These are phyloP conservation scores for Mycena polygramma DNA, from an alignment of 768 basidiomycete genomes.

Conservation along the genomic window DNA sequence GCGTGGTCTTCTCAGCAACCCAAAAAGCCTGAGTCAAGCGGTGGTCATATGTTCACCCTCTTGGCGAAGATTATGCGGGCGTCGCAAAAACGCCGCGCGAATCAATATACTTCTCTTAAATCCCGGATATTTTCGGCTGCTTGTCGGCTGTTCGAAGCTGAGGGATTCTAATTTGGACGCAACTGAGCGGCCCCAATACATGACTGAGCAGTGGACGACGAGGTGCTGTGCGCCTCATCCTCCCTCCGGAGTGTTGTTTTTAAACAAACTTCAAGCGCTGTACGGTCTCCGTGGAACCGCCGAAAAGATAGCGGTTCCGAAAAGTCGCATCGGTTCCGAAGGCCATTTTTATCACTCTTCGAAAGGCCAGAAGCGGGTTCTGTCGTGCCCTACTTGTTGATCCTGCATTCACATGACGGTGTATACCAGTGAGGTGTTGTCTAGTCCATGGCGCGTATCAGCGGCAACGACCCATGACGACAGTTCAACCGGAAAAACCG, in stretches of 20 bases:
- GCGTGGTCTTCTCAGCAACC: too few species aligned
- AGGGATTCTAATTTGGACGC: too few species aligned
- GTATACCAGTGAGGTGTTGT: too few species aligned
- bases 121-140: constrained; percentile 20
- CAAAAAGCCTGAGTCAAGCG: too few species aligned
- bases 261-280: too few species aligned
- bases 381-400: not conserved
- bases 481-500: not conserved
- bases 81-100: not conserved
- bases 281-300: constrained; percentile 18
- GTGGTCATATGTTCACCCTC: constrained; percentile 3
- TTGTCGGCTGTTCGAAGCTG: constrained; percentile 9
- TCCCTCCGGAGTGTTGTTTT: too few species aligned
- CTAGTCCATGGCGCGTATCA: not conserved
- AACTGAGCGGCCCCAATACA: too few species aligned
- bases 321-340: not conserved
- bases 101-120: constrained; percentile 14
- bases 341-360: not conserved
- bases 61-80: not conserved
- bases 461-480: constrained; percentile 9
- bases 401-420: constrained; percentile 3
- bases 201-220: too few species aligned
- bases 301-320: constrained; percentile 16
- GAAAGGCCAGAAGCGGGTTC: not conserved
- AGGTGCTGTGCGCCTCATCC: too few species aligned